Evolutionary conservation across 2,329 filamentous ascomycete species (phyloP).

Genomic region (Aspergillus tubingensis): DNA sequence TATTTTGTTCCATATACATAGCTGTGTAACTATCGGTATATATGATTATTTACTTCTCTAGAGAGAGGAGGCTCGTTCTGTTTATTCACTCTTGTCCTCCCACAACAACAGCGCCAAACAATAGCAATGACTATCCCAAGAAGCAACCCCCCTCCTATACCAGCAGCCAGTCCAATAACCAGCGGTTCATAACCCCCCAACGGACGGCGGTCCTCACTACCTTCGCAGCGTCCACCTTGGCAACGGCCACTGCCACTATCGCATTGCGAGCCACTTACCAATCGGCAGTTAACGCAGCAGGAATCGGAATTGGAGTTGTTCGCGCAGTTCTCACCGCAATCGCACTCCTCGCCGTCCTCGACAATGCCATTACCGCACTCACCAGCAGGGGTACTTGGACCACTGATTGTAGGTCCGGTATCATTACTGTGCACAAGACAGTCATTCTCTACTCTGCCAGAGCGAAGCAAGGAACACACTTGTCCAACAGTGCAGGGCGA

Average conservation of each 20-base stretch:
- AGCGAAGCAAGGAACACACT: slow-evolving; percentile 76
- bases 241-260: too few relatives aligned
- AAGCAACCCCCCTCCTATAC: slow-evolving; percentile 17
- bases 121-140: not conserved
- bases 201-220: too few relatives aligned
- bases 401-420: not conserved
- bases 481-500: slow-evolving; percentile 85
- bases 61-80: too few relatives aligned
- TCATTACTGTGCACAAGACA: slow-evolving; percentile 72
- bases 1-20: too few relatives aligned
- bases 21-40: too few relatives aligned
- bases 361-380: slow-evolving; percentile 88
- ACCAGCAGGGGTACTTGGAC: not conserved
- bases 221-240: too few relatives aligned
- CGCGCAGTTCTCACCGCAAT: slow-evolving; percentile 65
- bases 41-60: too few relatives aligned
- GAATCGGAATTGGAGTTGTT: slow-evolving; percentile 8
- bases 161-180: slow-evolving; percentile 19
- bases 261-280: not conserved
- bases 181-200: not conserved
- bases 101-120: too few relatives aligned
- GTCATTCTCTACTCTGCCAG: slow-evolving; percentile 66
- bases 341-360: slow-evolving; percentile 84
- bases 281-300: slow-evolving; percentile 27
- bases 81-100: too few relatives aligned